These are phyloP conservation scores for Stephania japonica DNA, from an alignment of 164 flowering plant species.

Conservation along the genomic window DNA sequence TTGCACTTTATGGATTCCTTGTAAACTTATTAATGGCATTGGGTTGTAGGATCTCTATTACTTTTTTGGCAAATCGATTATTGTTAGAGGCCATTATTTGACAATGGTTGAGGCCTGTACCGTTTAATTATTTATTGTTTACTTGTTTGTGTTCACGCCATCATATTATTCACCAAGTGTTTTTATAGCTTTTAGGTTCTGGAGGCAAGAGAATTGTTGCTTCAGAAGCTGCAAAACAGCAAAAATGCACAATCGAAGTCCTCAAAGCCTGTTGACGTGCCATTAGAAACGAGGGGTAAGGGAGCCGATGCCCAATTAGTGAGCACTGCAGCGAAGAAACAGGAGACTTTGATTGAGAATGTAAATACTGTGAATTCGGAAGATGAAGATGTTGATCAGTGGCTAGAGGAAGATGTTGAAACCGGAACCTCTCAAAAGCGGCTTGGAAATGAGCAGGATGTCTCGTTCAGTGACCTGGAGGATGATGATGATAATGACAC, in stretches of 20 bases:
- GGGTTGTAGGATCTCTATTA: neutral
- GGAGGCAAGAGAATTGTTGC: constrained; percentile 40
- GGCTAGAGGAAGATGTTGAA: constrained; percentile 28
- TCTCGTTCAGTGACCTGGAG: constrained; percentile 65
- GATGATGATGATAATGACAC: constrained; percentile 34
- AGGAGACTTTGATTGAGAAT: constrained; percentile 18
- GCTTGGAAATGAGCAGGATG: constrained; percentile 37
- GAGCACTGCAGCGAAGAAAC: constrained; percentile 12
- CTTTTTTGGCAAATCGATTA: neutral
- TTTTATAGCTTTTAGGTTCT: constrained; percentile 30
- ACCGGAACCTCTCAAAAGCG: constrained; percentile 20
- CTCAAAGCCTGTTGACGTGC: constrained; percentile 6
- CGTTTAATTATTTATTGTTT: neutral
- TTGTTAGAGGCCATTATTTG: neutral
- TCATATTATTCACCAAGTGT: neutral
- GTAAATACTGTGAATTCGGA: constrained; percentile 13
- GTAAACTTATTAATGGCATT: neutral
- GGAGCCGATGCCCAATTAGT: constrained; percentile 15
- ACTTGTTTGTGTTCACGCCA: neutral
- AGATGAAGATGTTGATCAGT: constrained; percentile 17
- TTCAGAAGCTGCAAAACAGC: constrained; percentile 35
- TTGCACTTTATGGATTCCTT: no score
- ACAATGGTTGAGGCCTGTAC: neutral
- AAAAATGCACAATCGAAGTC: constrained; percentile 12
- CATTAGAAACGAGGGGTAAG: constrained; percentile 14